Evolutionary conservation across 768 basidiomycete genomes (phyloP).

Genomic region (Megacollybia marginata): DNA sequence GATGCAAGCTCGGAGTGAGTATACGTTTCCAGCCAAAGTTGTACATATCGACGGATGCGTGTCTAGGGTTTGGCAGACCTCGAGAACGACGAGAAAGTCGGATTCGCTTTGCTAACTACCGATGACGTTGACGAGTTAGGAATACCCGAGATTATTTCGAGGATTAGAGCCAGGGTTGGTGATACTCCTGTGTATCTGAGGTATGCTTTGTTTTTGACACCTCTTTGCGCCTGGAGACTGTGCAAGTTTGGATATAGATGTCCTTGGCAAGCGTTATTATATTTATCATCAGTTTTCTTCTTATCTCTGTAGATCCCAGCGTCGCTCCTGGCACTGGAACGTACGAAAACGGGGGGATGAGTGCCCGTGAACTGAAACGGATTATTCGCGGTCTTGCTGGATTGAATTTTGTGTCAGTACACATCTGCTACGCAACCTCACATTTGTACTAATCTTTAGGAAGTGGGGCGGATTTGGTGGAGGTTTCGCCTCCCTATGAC

Average conservation of each 20-base stretch:
- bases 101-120: constrained; percentile 72
- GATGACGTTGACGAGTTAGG: constrained; percentile 84
- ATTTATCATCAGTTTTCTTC: neutral
- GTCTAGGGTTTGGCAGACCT: constrained; percentile 57
- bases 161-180: constrained; percentile 68
- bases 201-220: constrained; percentile 37
- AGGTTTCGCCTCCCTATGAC: constrained; percentile 71
- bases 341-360: constrained; percentile 82
- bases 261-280: constrained; percentile 46
- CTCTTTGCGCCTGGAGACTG: neutral
- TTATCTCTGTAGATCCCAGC: constrained; percentile 47
- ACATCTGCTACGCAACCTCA: neutral
- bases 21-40: neutral
- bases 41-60: neutral
- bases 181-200: constrained; percentile 73
- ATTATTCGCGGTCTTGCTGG: constrained; percentile 75
- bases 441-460: neutral
- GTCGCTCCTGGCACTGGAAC: constrained; percentile 80
- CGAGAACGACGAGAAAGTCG: constrained; percentile 60
- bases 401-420: constrained; percentile 67
- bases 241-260: constrained; percentile 56
- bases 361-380: constrained; percentile 72
- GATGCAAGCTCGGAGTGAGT: constrained; percentile 56
- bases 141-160: constrained; percentile 56
- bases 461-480: constrained; percentile 68